Base-by-base conservation (phyloP, 2,329 filamentous ascomycete genomes). In the Fusarium xyrophilum region DNA sequence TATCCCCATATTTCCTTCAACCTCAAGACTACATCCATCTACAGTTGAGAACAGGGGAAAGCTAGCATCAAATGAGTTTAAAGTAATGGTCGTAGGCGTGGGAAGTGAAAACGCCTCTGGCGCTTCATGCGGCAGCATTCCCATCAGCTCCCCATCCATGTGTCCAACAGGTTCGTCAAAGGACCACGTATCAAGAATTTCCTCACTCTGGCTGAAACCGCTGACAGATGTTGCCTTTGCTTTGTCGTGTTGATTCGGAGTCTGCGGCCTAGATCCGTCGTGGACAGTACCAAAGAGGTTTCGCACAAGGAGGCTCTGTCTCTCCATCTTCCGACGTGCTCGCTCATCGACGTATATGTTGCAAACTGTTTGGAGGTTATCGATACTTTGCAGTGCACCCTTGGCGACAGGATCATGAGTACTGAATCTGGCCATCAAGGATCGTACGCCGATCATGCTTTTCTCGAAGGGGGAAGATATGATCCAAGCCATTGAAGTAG, bases 171-270 rank as follows among this genome's bases (percentile, higher is more conserved):
- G 12, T 25, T 25, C 21, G 3, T 3, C 30, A 14, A 50, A 11
- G 8, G 46, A n/a, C 46, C 46, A 50, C 4, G 12, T 11, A 36
- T 50, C 15, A 9, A 25, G 4, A 1, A 6, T 8, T 35, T 11
- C 17, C 7, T 50, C 46, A 15, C 2, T 36, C 13, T 25, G 21
- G 13, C 8, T 19, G 5, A 36, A 25, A 14, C 4, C 12, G 2
- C 17, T n/a, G 1, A 15, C 1, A 15, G 30, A 9, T 0, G 3
- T 6, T n/a, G 17, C 10, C 21, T 50, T 50, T 35, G 9, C 3
- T 11, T 9, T 50, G 2, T 35, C 21, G 1, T 25, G 9, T 1
- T 6, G 46, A 6, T 7, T 36, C 0, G 46, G 46, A 35, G 17
- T 50, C 17, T 36, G 30, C 6, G 46, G 30, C 6, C 46, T 36